Conservation (phyloP, 345 rosid species). For the Sisymbrium altissimum region DNA sequence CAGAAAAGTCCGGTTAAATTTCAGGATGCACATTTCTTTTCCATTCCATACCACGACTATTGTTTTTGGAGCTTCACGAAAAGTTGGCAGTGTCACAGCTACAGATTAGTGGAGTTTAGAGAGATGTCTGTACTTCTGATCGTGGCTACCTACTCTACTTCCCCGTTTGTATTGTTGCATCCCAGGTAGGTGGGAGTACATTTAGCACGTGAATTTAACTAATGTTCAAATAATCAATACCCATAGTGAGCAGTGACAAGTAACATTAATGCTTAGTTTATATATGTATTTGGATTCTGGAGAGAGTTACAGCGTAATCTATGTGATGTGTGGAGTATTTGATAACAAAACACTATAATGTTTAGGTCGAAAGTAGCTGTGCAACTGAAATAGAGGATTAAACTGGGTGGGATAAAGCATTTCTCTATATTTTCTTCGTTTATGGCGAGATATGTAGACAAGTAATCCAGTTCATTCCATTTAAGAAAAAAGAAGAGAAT, state of each 20-base stretch:
- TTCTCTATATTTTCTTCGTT: too few species aligned
- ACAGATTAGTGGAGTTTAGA: not conserved
- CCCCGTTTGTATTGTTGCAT: not conserved
- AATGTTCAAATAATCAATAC: not conserved
- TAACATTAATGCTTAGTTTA: not conserved
- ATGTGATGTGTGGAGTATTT: not conserved
- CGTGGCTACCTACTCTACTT: not conserved
- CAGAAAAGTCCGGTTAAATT: not conserved
- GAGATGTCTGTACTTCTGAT: not conserved
- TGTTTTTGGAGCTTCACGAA: not conserved
- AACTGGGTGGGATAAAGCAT: too few species aligned
- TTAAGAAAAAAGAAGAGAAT: too few species aligned
- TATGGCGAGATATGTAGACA: too few species aligned
- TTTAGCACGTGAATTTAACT: not conserved
- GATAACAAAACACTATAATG: not conserved
- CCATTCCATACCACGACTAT: not conserved
- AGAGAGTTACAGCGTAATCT: not conserved
- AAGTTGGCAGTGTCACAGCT: not conserved
- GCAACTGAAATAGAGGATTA: too few species aligned
- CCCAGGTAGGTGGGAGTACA: conserved; percentile 2
- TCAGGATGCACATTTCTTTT: not conserved
- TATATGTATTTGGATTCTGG: not conserved
- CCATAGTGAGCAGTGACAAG: not conserved
- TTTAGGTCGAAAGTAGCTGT: not conserved
- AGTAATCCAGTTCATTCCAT: too few species aligned